Percentiles rank a stretch among this genome's conserved stretches.
These are phyloP conservation scores for Moniliella sp. DNA, from an alignment of 1,284 basidiomycete genomes.

Conservation along the genomic window DNA sequence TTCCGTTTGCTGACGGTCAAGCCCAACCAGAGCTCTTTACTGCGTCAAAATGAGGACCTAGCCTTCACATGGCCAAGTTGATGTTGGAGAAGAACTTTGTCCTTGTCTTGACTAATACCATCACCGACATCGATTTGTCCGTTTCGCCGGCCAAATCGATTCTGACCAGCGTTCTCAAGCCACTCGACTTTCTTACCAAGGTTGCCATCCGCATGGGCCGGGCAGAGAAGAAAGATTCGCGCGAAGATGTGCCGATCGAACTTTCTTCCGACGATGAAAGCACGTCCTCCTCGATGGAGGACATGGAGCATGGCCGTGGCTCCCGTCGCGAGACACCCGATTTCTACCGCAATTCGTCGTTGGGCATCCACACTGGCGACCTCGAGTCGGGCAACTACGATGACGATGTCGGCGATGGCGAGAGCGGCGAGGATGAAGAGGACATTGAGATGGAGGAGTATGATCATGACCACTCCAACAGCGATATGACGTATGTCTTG, in stretches of 20 bases:
- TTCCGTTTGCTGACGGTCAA: slow-evolving; percentile 65
- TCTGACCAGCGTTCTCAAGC: slow-evolving; percentile 62
- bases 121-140: slow-evolving; percentile 83
- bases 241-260: too few relatives aligned
- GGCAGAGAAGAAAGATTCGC: slow-evolving; percentile 37
- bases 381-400: slow-evolving; percentile 17
- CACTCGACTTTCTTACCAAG: slow-evolving; percentile 79
- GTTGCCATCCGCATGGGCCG: slow-evolving; percentile 93
- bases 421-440: slow-evolving; percentile 71
- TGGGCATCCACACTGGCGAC: slow-evolving; percentile 59
- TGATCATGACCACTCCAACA: slow-evolving; percentile 65
- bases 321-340: slow-evolving; percentile 57
- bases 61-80: slow-evolving; percentile 70
- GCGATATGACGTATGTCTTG: slow-evolving; percentile 37
- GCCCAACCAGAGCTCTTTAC: slow-evolving; percentile 36
- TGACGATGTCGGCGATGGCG: slow-evolving; percentile 69
- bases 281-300: slow-evolving; percentile 40
- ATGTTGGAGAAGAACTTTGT: slow-evolving; percentile 98
- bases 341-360: slow-evolving; percentile 80
- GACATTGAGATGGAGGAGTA: slow-evolving; percentile 65
- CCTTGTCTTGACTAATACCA: slow-evolving; percentile 59
- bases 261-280: too few relatives aligned
- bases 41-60: slow-evolving; percentile 47
- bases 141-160: slow-evolving; percentile 73
- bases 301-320: slow-evolving; percentile 5